These are phyloP conservation scores for Fusarium tanahbumbuense DNA, from an alignment of 2,329 filamentous ascomycete genomes.

Conservation along the genomic window DNA sequence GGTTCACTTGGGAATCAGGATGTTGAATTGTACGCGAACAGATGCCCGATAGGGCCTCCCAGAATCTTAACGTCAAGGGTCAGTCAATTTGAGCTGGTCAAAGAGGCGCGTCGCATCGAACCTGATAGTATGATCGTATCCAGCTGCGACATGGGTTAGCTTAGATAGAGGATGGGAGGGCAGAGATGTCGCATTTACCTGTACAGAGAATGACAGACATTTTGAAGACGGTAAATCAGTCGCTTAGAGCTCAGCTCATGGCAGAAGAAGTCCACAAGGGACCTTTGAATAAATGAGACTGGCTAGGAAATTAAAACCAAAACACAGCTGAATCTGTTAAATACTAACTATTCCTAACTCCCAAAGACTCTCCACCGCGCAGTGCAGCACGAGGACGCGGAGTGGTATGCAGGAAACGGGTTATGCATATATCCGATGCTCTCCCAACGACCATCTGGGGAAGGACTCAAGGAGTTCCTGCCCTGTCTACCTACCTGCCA, in stretches of 20 bases:
- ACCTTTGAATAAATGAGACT: conserved; percentile 24
- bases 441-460: not conserved
- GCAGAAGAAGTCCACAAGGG: conserved; percentile 34
- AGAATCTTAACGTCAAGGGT: conserved; percentile 73
- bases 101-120: conserved; percentile 47
- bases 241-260: conserved; percentile 42
- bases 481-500: not conserved
- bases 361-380: conserved; percentile 9
- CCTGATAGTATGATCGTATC: conserved; percentile 73
- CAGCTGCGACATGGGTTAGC: conserved; percentile 56
- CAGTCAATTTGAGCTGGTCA: conserved; percentile 26
- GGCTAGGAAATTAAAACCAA: conserved; percentile 6
- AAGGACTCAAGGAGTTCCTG: not conserved
- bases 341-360: conserved; percentile 40
- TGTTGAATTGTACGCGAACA: conserved; percentile 98
- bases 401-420: conserved; percentile 28
- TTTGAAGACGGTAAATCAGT: conserved; percentile 33
- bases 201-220: conserved; percentile 74
- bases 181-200: conserved; percentile 56
- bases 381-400: conserved; percentile 14
- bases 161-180: not conserved
- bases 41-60: conserved; percentile 97
- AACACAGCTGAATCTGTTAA: conserved; percentile 2
- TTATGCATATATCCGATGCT: conserved; percentile 20
- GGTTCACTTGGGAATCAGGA: conserved; percentile 97